Conservation (phyloP, 2,329 filamentous ascomycete genomes). For the Dactylellina cionopaga region DNA sequence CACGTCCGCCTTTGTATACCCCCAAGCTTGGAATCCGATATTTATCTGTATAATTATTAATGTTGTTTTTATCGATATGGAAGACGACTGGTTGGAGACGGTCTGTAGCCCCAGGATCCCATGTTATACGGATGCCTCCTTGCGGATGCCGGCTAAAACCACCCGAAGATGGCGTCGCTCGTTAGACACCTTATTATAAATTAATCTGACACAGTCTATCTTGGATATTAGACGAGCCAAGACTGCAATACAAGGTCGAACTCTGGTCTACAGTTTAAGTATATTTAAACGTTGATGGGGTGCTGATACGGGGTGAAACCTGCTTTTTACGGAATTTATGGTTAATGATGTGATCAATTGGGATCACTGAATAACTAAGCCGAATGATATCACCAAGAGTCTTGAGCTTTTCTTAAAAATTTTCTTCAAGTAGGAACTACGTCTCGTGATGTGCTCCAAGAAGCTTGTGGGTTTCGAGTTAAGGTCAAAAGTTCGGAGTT, state of each 20-base stretch:
- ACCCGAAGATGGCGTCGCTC: constrained; percentile 9
- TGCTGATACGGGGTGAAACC: too few relatives aligned
- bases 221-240: background rate
- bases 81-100: background rate
- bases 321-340: too few relatives aligned
- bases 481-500: constrained; percentile 14
- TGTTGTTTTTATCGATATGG: background rate
- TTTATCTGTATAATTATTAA: constrained; percentile 3
- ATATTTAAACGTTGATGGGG: too few relatives aligned
- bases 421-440: too few relatives aligned
- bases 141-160: constrained; percentile 39
- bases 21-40: background rate
- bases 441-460: constrained; percentile 34
- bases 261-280: too few relatives aligned
- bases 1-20: constrained; percentile 28
- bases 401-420: too few relatives aligned
- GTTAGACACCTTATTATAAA: background rate
- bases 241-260: background rate
- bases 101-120: background rate
- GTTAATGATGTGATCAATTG: too few relatives aligned
- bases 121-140: constrained; percentile 2
- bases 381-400: too few relatives aligned
- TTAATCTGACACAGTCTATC: too few relatives aligned
- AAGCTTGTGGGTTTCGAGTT: constrained; percentile 42
- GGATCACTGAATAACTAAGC: too few relatives aligned